Percentiles rank a stretch among this genome's conserved stretches.
Conservation (phyloP, 805 yeast genomes). For the Ogataea parapolymorpha region DNA sequence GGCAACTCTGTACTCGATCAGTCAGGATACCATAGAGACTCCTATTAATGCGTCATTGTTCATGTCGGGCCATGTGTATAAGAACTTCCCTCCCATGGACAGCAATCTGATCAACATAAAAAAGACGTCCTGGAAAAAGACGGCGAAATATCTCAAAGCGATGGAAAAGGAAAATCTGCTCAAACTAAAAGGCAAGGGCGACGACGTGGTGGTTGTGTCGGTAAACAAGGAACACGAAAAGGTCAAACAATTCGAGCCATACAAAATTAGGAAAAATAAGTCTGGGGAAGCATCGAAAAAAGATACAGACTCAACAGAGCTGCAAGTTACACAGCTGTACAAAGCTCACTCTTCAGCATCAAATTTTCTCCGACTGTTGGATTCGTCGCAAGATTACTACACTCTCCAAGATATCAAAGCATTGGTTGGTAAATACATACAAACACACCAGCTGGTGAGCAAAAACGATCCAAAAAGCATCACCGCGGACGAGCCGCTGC, state of each 20-base stretch:
- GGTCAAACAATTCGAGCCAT: constrained; percentile 63
- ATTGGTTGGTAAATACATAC: constrained; percentile 55
- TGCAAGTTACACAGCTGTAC: constrained; percentile 41
- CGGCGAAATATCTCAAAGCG: constrained; percentile 77
- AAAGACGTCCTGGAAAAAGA: constrained; percentile 85
- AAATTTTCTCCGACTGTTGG: constrained; percentile 43
- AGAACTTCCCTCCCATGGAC: constrained; percentile 71
- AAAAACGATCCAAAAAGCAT: constrained; percentile 52
- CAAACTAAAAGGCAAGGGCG: constrained; percentile 79
- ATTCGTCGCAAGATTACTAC: constrained; percentile 41
- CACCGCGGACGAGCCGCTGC: constrained; percentile 45
- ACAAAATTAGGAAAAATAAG: constrained; percentile 38
- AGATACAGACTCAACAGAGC: constrained; percentile 13
- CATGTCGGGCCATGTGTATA: constrained; percentile 64
- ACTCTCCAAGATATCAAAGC: constrained; percentile 52
- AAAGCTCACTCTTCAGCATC: constrained; percentile 54
- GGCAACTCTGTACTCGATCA: constrained; percentile 67
- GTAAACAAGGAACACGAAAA: constrained; percentile 45
- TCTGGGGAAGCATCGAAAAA: constrained; percentile 2
- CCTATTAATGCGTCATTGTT: constrained; percentile 76
- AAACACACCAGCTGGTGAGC: constrained; percentile 47
- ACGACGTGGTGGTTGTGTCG: constrained; percentile 60
- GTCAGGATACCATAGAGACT: constrained; percentile 49
- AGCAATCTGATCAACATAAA: constrained; percentile 55
- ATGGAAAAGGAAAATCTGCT: constrained; percentile 76